These are phyloP conservation scores for Epithele typhae DNA, from an alignment of 768 basidiomycete species.

Conservation along the genomic window DNA sequence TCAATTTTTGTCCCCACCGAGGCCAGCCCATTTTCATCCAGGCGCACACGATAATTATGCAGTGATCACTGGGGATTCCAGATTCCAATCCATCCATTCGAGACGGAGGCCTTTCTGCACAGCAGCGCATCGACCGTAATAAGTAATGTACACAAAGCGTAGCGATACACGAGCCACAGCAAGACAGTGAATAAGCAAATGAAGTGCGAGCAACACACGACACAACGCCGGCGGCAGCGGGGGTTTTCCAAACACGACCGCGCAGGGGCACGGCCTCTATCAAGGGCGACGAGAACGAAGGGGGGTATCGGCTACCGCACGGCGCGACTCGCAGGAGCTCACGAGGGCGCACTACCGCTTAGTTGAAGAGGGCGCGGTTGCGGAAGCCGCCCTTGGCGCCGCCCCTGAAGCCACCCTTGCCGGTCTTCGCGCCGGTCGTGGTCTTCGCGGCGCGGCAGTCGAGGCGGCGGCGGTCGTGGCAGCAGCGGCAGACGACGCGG, in stretches of 20 bases:
- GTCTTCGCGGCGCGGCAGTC: too few species aligned
- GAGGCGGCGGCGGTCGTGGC: constrained; percentile 8
- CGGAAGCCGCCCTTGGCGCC: not conserved
- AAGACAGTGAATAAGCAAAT: not conserved
- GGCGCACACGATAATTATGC: too few species aligned
- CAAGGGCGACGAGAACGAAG: too few species aligned
- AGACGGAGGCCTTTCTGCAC: constrained; percentile 11
- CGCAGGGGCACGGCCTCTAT: too few species aligned
- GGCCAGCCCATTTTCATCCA: too few species aligned
- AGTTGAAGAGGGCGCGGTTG: not conserved
- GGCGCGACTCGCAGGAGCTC: too few species aligned
- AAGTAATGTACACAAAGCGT: constrained; percentile 1
- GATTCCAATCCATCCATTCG: constrained; percentile 13
- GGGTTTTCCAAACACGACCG: too few species aligned
- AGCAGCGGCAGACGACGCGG: not conserved
- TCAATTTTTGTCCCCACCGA: too few species aligned
- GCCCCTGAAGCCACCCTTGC: constrained; percentile 13
- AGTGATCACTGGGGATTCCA: constrained; percentile 1
- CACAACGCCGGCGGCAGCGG: not conserved
- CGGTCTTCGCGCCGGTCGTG: constrained; percentile 14
- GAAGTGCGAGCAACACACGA: not conserved
- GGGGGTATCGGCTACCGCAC: too few species aligned
- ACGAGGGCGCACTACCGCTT: too few species aligned
- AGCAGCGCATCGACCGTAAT: constrained; percentile 14
- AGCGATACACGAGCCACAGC: constrained; percentile 2